A percentile compares a stretch with the other conserved stretches of the same genome.
These are phyloP conservation scores for Schizophyllum commune DNA, from an alignment of 1,284 basidiomycete genomes.

Conservation along the genomic window DNA sequence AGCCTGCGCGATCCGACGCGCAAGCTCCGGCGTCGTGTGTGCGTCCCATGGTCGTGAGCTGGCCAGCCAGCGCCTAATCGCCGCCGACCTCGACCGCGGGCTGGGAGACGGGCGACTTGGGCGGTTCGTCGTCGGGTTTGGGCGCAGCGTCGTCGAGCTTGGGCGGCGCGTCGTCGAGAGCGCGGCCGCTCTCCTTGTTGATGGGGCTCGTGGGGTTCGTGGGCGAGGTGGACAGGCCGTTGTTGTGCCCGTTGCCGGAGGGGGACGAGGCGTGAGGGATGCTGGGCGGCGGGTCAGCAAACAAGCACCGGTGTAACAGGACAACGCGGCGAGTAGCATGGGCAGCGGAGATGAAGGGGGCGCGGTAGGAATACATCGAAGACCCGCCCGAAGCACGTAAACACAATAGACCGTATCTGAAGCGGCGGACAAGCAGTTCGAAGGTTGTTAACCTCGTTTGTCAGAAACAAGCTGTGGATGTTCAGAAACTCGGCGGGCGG, in stretches of 20 bases:
- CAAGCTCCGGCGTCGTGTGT: too few relatives aligned
- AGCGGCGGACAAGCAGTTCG: too few relatives aligned
- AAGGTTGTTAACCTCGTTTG: too few relatives aligned
- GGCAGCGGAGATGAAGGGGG: slow-evolving; percentile 8
- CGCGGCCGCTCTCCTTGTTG: slow-evolving; percentile 57
- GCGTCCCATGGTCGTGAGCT: neutral
- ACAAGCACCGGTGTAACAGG: slow-evolving; percentile 4
- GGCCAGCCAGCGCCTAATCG: neutral
- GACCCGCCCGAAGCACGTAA: too few relatives aligned
- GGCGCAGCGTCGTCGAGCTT: neutral
- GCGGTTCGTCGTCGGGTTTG: neutral
- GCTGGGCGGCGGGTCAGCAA: slow-evolving; percentile 6
- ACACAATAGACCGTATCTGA: too few relatives aligned
- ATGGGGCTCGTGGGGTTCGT: slow-evolving; percentile 56
- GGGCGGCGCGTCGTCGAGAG: slow-evolving; percentile 23
- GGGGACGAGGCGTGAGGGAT: slow-evolving; percentile 63
- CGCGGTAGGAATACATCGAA: too few relatives aligned
- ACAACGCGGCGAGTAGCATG: slow-evolving; percentile 5
- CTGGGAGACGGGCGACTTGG: neutral
- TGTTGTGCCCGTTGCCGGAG: slow-evolving; percentile 44
- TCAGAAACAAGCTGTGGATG: too few relatives aligned
- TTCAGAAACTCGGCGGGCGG: too few relatives aligned
- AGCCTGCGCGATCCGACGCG: too few relatives aligned
- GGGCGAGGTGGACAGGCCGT: slow-evolving; percentile 60
- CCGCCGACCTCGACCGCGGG: neutral